Evolutionary conservation across 345 rosid genomes (phyloP).

Genomic region (Erucastrum elatum): DNA sequence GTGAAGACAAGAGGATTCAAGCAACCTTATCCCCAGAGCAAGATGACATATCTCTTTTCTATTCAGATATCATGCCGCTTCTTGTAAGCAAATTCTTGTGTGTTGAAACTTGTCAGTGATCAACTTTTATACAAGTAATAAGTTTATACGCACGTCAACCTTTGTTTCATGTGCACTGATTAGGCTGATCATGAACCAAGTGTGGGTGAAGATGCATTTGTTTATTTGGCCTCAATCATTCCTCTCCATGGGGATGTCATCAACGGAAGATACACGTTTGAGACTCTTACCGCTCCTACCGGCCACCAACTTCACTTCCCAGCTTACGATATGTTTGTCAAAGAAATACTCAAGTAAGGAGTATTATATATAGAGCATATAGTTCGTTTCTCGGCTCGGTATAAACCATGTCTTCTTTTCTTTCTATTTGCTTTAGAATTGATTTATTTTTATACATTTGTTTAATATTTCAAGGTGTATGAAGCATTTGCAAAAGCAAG

Average conservation of each 20-base stretch:
- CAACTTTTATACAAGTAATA: background rate
- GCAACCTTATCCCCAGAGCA: conserved; percentile 45
- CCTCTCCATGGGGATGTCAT: conserved; percentile 67
- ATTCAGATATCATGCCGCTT: conserved; percentile 87
- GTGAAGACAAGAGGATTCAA: conserved; percentile 55
- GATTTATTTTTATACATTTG: background rate
- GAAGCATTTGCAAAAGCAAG: conserved; percentile 72
- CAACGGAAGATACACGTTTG: conserved; percentile 81
- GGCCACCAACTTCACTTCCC: conserved; percentile 73
- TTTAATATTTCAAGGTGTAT: conserved; percentile 48
- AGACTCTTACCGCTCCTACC: conserved; percentile 77
- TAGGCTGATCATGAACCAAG: conserved; percentile 75
- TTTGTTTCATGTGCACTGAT: conserved; percentile 18
- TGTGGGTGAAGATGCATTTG: conserved; percentile 82
- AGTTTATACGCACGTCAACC: background rate
- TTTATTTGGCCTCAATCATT: conserved; percentile 68
- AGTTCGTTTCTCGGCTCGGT: background rate
- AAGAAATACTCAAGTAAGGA: conserved; percentile 67
- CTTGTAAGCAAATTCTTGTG: conserved; percentile 54
- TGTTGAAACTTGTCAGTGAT: background rate
- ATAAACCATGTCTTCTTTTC: background rate
- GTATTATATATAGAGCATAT: background rate
- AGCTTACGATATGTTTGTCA: conserved; percentile 71
- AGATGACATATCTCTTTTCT: conserved; percentile 80
- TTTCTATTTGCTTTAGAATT: background rate